Conservation (phyloP, 2,329 filamentous ascomycete genomes). For the Myriosclerotinia scirpicola region DNA sequence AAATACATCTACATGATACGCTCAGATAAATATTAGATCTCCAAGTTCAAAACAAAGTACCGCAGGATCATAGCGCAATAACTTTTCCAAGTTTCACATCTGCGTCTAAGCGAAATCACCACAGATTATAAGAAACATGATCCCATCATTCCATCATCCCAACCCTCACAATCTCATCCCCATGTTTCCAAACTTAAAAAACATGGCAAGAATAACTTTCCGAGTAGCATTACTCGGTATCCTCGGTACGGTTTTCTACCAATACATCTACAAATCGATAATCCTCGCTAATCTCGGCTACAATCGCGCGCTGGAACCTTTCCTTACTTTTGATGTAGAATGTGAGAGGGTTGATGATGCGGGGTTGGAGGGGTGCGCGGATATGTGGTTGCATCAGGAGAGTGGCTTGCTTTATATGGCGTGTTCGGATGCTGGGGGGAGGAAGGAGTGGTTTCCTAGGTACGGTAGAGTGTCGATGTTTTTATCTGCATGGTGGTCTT, state of each 20-base stretch:
- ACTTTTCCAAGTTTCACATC: not conserved
- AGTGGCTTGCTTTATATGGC: slow-evolving; percentile 37
- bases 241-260: slow-evolving; percentile 36
- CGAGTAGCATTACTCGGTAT: slow-evolving; percentile 22
- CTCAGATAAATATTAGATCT: not conserved
- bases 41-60: not conserved
- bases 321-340: slow-evolving; percentile 40
- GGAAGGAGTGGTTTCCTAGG: slow-evolving; percentile 36
- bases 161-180: no score
- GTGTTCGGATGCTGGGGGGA: slow-evolving; percentile 33
- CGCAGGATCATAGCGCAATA: slow-evolving; percentile 5
- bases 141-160: not conserved
- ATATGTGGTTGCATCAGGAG: slow-evolving; percentile 39
- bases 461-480: slow-evolving; percentile 22
- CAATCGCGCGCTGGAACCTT: slow-evolving; percentile 38
- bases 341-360: slow-evolving; percentile 34
- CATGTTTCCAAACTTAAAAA: not conserved
- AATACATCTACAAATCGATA: slow-evolving; percentile 38
- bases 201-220: slow-evolving; percentile 18
- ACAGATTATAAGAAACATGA: not conserved
- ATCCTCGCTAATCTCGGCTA: slow-evolving; percentile 40
- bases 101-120: slow-evolving; percentile 1
- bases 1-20: no score
- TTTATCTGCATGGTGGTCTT: not conserved
- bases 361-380: slow-evolving; percentile 36